These are phyloP conservation scores for Alternaria atra DNA, from an alignment of 2,329 filamentous ascomycete species.

Conservation along the genomic window DNA sequence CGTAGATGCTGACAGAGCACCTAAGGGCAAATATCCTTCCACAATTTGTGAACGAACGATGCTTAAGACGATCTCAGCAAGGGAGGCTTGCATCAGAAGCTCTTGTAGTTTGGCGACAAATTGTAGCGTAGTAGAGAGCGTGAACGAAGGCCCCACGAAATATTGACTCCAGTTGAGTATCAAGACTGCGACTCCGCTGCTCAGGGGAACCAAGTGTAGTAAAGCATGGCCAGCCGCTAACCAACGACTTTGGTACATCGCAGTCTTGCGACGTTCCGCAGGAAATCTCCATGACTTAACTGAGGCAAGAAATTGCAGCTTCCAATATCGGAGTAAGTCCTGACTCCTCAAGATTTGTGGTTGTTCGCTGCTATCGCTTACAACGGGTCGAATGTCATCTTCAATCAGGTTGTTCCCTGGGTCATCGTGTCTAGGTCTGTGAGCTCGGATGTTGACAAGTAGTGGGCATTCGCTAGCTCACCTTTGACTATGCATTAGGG, in stretches of 20 bases:
- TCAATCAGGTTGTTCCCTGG: background rate
- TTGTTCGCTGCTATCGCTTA: background rate
- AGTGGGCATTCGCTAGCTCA: background rate
- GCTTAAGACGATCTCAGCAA: slow-evolving; percentile 13
- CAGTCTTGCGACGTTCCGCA: slow-evolving; percentile 18
- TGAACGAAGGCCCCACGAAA: slow-evolving; percentile 6
- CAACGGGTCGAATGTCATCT: background rate
- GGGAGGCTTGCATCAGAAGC: slow-evolving; percentile 25
- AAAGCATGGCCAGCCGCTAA: slow-evolving; percentile 16
- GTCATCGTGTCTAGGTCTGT: background rate
- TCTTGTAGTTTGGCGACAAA: slow-evolving; percentile 33
- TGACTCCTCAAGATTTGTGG: background rate
- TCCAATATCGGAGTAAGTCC: background rate
- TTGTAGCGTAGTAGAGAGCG: slow-evolving; percentile 15
- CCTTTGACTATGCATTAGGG: background rate
- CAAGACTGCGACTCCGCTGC: slow-evolving; percentile 11
- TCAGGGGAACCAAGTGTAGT: slow-evolving; percentile 15
- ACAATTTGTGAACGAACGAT: slow-evolving; percentile 14
- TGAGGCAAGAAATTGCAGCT: background rate
- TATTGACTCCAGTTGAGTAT: slow-evolving; percentile 5
- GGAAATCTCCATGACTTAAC: background rate
- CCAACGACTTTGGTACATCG: slow-evolving; percentile 9
- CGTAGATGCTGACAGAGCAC: slow-evolving; percentile 17
- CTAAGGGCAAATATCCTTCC: slow-evolving; percentile 12
- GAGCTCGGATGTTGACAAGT: background rate